Conservation (phyloP, 2,329 filamentous ascomycete species). For the Verticillium albo-atrum region DNA sequence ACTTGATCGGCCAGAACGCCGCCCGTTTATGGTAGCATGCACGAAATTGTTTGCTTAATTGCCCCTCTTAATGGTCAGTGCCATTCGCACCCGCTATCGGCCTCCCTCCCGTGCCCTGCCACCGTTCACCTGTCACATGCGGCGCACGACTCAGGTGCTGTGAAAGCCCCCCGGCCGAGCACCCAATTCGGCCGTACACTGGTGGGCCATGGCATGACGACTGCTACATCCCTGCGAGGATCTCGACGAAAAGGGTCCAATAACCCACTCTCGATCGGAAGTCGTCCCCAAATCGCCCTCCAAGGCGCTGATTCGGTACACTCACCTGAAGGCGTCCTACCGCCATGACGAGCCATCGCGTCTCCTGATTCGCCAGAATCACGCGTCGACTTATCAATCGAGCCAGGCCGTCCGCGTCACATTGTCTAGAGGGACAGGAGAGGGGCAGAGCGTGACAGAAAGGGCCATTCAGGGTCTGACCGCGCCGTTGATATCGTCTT, state of each 20-base stretch:
- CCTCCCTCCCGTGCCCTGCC: not conserved
- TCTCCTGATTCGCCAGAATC: not conserved
- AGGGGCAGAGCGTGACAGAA: not conserved
- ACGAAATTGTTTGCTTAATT: not conserved
- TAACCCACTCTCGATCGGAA: not conserved
- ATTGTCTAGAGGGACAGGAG: not conserved
- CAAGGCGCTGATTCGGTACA: not conserved
- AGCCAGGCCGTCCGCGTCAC: not conserved
- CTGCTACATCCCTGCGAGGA: not conserved
- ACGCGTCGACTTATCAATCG: not conserved
- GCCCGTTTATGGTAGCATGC: not conserved
- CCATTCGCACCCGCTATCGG: not conserved
- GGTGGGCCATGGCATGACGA: not conserved
- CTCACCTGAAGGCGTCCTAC: not conserved
- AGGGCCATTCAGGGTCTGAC: not conserved
- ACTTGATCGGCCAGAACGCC: not conserved
- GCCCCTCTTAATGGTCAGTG: not conserved
- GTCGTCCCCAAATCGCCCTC: not conserved
- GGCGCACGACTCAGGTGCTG: not conserved
- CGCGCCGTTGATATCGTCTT: not conserved
- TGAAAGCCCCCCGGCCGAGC: not conserved
- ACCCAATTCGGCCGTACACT: not conserved
- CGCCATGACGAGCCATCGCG: not conserved
- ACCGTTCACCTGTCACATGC: not conserved
- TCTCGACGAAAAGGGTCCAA: conserved; percentile 1